Conservation (phyloP, 352 stramenopile species). For the Globisporangium yorkense region DNA sequence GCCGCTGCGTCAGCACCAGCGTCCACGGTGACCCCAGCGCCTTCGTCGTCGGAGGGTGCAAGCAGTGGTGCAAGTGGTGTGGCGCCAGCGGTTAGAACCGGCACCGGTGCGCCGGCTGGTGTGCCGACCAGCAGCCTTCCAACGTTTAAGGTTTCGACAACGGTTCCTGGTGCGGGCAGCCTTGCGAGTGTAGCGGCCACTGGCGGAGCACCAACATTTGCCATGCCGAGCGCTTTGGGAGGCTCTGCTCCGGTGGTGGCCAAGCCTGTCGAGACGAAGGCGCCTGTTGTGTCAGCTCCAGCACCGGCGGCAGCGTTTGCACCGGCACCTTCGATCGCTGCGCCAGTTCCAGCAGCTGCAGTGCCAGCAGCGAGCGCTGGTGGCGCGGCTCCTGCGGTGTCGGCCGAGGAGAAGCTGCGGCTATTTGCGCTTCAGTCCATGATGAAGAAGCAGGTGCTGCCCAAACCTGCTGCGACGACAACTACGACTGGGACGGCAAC, state of each 20-base stretch:
- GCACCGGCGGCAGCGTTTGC: constrained; percentile 10
- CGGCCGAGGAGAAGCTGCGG: constrained; percentile 57
- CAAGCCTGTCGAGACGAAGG: constrained; percentile 13
- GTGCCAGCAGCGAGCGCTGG: constrained; percentile 4
- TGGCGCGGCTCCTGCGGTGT: constrained; percentile 16
- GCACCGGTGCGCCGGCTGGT: too few species aligned
- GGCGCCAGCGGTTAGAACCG: too few species aligned
- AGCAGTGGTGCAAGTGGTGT: too few species aligned
- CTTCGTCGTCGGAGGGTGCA: too few species aligned
- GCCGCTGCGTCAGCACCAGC: neutral
- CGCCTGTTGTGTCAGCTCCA: constrained; percentile 6
- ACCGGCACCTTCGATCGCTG: constrained; percentile 7
- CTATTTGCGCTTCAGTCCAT: constrained; percentile 62
- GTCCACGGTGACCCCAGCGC: neutral
- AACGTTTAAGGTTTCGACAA: too few species aligned
- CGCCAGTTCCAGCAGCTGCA: neutral
- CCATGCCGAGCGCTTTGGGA: neutral
- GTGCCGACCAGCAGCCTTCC: too few species aligned
- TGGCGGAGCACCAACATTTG: too few species aligned
- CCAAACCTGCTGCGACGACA: neutral
- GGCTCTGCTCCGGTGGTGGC: neutral
- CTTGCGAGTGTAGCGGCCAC: too few species aligned
- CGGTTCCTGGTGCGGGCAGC: too few species aligned
- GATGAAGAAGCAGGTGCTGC: constrained; percentile 60
- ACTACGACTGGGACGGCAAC: too few species aligned